These are phyloP conservation scores for Aurantiochytrium sp. DNA, from an alignment of 108 stramenopile species.

Conservation along the genomic window DNA sequence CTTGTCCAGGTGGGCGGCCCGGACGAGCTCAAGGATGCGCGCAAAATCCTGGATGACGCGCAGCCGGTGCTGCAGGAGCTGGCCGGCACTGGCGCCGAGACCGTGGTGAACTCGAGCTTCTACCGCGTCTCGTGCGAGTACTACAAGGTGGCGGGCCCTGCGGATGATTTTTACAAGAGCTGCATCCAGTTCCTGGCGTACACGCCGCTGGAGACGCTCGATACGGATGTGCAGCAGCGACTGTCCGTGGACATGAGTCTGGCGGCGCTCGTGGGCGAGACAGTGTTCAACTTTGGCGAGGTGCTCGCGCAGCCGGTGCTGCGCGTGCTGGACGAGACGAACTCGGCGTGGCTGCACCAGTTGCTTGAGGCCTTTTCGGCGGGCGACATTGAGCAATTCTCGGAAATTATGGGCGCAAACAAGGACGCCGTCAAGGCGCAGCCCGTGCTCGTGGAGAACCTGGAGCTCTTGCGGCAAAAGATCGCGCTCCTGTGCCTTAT, in stretches of 20 bases:
- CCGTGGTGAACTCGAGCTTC: constrained; percentile 80
- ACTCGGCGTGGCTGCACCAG: constrained; percentile 72
- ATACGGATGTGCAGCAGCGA: constrained; percentile 43
- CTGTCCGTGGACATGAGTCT: constrained; percentile 84
- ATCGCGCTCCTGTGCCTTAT: constrained; percentile 86
- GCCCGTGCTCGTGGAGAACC: constrained; percentile 74
- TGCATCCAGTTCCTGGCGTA: constrained; percentile 81
- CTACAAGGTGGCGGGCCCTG: constrained; percentile 86
- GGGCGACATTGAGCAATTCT: constrained; percentile 79
- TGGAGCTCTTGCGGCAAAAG: constrained; percentile 83
- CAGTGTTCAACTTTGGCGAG: constrained; percentile 93
- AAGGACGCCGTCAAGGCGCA: constrained; percentile 65
- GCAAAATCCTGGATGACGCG: constrained; percentile 57
- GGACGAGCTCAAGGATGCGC: constrained; percentile 52
- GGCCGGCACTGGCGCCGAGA: constrained; percentile 36
- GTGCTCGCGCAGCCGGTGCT: constrained; percentile 82
- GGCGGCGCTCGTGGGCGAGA: constrained; percentile 91
- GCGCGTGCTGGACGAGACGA: constrained; percentile 58
- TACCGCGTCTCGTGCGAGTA: constrained; percentile 80
- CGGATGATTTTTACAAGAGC: constrained; percentile 83
- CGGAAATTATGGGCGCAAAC: constrained; percentile 55
- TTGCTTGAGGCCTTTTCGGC: constrained; percentile 73
- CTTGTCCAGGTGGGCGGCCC: neutral
- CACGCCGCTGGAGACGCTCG: constrained; percentile 54
- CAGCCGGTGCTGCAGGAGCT: constrained; percentile 57